Evolutionary conservation across 768 basidiomycete species (phyloP), one percentile per base, ranked within the genome.

Genomic region (Trametes villosa): DNA sequence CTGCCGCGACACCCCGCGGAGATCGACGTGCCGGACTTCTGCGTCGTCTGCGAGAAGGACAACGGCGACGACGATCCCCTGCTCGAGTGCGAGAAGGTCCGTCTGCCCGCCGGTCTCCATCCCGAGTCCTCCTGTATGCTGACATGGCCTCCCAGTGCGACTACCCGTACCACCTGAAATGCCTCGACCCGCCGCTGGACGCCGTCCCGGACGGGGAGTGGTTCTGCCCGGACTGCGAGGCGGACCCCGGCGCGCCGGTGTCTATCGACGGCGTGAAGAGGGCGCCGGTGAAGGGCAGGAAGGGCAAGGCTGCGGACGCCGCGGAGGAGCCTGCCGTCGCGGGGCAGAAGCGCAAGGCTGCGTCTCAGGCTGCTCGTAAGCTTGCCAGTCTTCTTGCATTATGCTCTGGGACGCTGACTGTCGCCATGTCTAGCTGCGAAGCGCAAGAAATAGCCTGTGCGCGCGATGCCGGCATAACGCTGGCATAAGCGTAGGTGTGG

Each of bases 61-160:
- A 77, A 83, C 26, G 90, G 86, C 18, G 89, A 89, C 24, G 87
- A 88, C 48, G 88, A 86, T 60, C 78, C 82, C 34, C 87, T 87
- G 18, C 77, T 98, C 41, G 94, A 92, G 69, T 98, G 96, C 68
- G 96, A 98, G 71, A 96, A 94, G 84, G 94, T 91, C 54, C 38
- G 33, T 29, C 15, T 33, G 2, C 3, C 27, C 33, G 9, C 4
- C n/a, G 29, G 31, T 7, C n/a, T 12, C 9, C 20, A 24, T 40
- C 13, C 42, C 36, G 26, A 46, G 15, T 12, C 15, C 13, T 3
- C 36, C 9, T 7, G 24, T 5, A 11, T 22, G n/a, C 13, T 33
- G 45, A 15, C 27, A 4, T 17, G 2, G 46, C 33, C 22, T 30
- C 9, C 11, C 62, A 96, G 91, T 98, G 96, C 70, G 96, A 98